Evolutionary conservation across 345 rosid species (phyloP), one percentile per base, ranked within the genome.

Genomic region (Raphanus sativus): DNA sequence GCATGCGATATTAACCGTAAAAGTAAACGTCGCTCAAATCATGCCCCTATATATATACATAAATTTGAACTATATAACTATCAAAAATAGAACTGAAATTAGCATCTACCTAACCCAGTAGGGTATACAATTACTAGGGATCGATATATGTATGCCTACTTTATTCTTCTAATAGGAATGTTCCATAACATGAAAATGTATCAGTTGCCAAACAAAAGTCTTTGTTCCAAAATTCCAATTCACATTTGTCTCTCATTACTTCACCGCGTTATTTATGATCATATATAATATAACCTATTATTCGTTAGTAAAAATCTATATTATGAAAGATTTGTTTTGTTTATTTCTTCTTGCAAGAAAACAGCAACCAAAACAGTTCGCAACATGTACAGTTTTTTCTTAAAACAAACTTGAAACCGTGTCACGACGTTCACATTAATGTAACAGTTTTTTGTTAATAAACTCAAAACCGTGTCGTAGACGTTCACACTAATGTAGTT

Each of bases 161-260:
- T 71, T 29, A 65, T 42, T 58, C 4, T 65, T 52, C 5, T 65
- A 42, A 30, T 45, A 42, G 40, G 36, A 65, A 38, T 50, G 48
- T 16, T 66, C 62, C 25, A 6, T 32, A 33, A 52, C n/a, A 34
- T 21, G 21, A 21, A 21, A 21, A 8, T 11, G 25, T 45, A 66
- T 45, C 42, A 66, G 62, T 10, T 34, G 67, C 72, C 48, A 71
- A 58, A 56, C 56, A 34, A 8, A 61, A 77, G 73, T 66, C 73
- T 33, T 66, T 36, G 29, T 50, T 61, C 69, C 69, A 73, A 36
- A 67, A 1, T 21, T 52, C 4, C 60, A 36, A 13, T 78, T 78
- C 82, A 78, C 78, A 78, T 73, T 34, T 73, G 69, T 67, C 77
- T 65, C 59, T 67, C 74, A 67, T 78, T 68, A 67, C 77, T 73